Evolutionary conservation across 306 rosid genomes (phyloP).

Genomic region (Begonia peltatifolia): DNA sequence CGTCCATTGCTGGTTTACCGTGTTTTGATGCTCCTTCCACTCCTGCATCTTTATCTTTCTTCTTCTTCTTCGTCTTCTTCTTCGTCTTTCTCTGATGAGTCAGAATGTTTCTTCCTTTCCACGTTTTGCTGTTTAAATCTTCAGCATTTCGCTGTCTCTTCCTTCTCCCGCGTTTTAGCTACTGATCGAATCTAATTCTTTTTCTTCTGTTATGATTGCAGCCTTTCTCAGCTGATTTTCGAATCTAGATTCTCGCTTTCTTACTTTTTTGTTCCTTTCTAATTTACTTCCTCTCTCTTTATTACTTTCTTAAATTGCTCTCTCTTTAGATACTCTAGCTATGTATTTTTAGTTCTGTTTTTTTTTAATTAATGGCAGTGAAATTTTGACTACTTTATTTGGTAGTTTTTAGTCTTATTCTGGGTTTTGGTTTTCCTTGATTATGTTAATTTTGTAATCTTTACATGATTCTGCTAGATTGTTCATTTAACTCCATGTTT

Average conservation of each 20-base stretch:
- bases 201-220: constrained; percentile 10
- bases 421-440: neutral
- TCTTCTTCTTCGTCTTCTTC: neutral
- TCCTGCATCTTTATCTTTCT: constrained; percentile 1
- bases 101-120: constrained; percentile 12
- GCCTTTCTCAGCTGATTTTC: constrained; percentile 14
- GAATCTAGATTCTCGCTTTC: constrained; percentile 17
- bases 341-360: too few species aligned
- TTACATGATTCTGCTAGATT: neutral
- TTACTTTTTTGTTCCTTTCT: constrained; percentile 5
- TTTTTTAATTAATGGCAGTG: too few species aligned
- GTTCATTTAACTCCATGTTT: constrained; percentile 6
- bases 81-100: neutral
- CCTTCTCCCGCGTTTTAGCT: constrained; percentile 7
- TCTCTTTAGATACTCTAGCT: too few species aligned
- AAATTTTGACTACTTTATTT: too few species aligned
- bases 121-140: constrained; percentile 7
- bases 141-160: constrained; percentile 5
- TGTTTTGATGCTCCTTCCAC: constrained; percentile 5
- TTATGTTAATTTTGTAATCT: constrained; percentile 3
- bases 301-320: constrained; percentile 1
- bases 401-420: neutral
- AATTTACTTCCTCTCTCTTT: constrained; percentile 5
- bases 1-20: constrained; percentile 4
- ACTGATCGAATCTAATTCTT: constrained; percentile 18